Conservation (phyloP, 2,329 filamentous ascomycete species). For the Huntiella abstrusa region DNA sequence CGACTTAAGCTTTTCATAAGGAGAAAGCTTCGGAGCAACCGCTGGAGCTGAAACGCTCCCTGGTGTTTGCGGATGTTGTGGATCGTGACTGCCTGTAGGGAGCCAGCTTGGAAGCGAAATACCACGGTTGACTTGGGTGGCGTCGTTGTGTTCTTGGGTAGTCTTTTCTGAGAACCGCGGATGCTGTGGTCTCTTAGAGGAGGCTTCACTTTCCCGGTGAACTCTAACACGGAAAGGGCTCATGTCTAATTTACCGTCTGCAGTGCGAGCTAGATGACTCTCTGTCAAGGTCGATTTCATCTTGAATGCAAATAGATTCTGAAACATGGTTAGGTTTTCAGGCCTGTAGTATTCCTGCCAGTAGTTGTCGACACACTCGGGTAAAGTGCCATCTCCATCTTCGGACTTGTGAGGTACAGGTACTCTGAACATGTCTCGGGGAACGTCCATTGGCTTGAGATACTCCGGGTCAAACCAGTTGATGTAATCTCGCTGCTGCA, state of each 20-base stretch:
- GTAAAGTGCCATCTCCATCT: background rate
- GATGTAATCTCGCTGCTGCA: constrained; percentile 50
- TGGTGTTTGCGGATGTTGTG: constrained; percentile 14
- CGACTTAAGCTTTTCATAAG: constrained; percentile 52
- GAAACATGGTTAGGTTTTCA: constrained; percentile 67
- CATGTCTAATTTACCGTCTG: constrained; percentile 58
- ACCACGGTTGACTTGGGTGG: constrained; percentile 21
- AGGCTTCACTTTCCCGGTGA: constrained; percentile 37
- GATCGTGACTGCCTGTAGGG: background rate
- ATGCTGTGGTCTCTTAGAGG: constrained; percentile 17
- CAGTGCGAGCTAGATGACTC: constrained; percentile 30
- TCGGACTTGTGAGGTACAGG: background rate
- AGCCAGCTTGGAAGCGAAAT: constrained; percentile 44
- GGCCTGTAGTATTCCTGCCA: constrained; percentile 96
- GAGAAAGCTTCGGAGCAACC: constrained; percentile 1
- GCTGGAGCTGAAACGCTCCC: background rate
- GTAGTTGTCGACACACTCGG: constrained; percentile 63
- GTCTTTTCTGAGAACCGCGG: constrained; percentile 34
- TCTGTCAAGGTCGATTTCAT: constrained; percentile 81
- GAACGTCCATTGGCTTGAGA: constrained; percentile 42
- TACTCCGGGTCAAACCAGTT: constrained; percentile 68
- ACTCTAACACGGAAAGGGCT: constrained; percentile 74
- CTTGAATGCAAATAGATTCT: constrained; percentile 81
- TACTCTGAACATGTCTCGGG: constrained; percentile 17
- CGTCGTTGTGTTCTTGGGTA: constrained; percentile 43